phyloP scores from a whole-genome alignment of 768 basidiomycete species.

The Russula sp. region DNA sequence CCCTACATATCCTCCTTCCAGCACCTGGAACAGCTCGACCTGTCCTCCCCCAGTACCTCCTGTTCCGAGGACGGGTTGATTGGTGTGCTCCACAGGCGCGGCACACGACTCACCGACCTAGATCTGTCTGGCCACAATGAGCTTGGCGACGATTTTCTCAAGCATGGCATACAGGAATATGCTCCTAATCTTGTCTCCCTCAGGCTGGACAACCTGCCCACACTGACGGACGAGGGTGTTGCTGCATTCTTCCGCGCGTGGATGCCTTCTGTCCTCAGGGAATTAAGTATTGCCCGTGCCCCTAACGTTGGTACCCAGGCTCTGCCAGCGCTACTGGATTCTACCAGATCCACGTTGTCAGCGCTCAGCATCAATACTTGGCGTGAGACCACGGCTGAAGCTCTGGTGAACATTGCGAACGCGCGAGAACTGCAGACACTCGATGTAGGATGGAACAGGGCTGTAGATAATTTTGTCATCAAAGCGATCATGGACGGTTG shows the following conservation, averaged over 20 bases:
- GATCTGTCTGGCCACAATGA: slow-evolving; percentile 65
- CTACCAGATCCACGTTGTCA: slow-evolving; percentile 56
- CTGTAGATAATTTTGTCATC: slow-evolving; percentile 76
- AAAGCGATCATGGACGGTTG: slow-evolving; percentile 55
- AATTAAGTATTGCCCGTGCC: slow-evolving; percentile 27
- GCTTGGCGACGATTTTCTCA: slow-evolving; percentile 56
- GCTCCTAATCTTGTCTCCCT: slow-evolving; percentile 46
- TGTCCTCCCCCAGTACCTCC: slow-evolving; percentile 54
- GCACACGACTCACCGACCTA: slow-evolving; percentile 50
- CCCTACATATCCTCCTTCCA: slow-evolving; percentile 43
- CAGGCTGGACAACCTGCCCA: slow-evolving; percentile 46
- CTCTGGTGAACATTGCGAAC: slow-evolving; percentile 35
- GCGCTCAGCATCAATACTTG: slow-evolving; percentile 72
- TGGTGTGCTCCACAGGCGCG: slow-evolving; percentile 48
- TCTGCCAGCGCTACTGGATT: slow-evolving; percentile 48
- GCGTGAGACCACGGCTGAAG: slow-evolving; percentile 52
- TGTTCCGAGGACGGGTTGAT: slow-evolving; percentile 54
- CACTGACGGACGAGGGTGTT: slow-evolving; percentile 67
- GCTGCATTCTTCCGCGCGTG: slow-evolving; percentile 61
- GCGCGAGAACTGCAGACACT: slow-evolving; percentile 46
- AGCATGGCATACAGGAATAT: slow-evolving; percentile 51
- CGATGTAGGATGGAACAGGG: slow-evolving; percentile 83
- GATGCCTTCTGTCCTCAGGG: slow-evolving; percentile 33
- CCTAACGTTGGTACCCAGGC: slow-evolving; percentile 25
- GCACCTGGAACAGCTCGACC: slow-evolving; percentile 54